Conservation (phyloP, 2,329 filamentous ascomycete genomes). For the Aspergillus pseudotamarii region DNA sequence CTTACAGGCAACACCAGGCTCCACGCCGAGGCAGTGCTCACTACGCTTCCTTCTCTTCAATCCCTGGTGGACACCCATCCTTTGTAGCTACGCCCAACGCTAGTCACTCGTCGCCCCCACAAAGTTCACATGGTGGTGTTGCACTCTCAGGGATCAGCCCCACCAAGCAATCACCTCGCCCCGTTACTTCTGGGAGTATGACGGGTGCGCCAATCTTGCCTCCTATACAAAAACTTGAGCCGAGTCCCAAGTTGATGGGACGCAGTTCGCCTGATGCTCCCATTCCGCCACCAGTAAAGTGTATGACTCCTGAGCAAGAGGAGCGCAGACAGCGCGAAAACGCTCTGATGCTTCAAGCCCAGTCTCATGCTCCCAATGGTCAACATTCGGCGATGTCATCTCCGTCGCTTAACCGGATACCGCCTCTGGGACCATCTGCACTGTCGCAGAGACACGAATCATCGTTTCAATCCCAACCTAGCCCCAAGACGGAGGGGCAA, state of each 20-base stretch:
- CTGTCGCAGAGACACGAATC: conserved; percentile 28
- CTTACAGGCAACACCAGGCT: conserved; percentile 35
- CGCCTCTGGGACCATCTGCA: conserved; percentile 33
- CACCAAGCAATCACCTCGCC: conserved; percentile 48
- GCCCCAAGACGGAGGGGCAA: conserved; percentile 10
- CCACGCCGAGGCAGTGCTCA: conserved; percentile 33
- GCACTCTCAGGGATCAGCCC: conserved; percentile 50
- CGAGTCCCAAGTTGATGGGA: conserved; percentile 49
- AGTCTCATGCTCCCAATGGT: conserved; percentile 24
- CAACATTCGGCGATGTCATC: conserved; percentile 34
- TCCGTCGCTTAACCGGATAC: conserved; percentile 36
- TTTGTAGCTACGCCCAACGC: conserved; percentile 38
- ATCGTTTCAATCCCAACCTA: conserved; percentile 23
- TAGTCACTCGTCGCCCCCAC: conserved; percentile 38
- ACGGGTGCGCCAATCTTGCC: conserved; percentile 41
- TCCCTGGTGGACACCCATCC: conserved; percentile 34
- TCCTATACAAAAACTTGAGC: conserved; percentile 44
- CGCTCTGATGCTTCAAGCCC: conserved; percentile 29
- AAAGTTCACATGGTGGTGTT: conserved; percentile 38
- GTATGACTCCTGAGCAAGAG: conserved; percentile 48
- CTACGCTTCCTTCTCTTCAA: conserved; percentile 31
- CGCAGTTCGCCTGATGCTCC: conserved; percentile 46
- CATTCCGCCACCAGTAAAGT: conserved; percentile 45
- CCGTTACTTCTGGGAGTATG: conserved; percentile 38
- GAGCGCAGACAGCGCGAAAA: conserved; percentile 43